These are phyloP conservation scores for Vickermania spadyakhi DNA, from an alignment of 208 protist species.

Conservation along the genomic window DNA sequence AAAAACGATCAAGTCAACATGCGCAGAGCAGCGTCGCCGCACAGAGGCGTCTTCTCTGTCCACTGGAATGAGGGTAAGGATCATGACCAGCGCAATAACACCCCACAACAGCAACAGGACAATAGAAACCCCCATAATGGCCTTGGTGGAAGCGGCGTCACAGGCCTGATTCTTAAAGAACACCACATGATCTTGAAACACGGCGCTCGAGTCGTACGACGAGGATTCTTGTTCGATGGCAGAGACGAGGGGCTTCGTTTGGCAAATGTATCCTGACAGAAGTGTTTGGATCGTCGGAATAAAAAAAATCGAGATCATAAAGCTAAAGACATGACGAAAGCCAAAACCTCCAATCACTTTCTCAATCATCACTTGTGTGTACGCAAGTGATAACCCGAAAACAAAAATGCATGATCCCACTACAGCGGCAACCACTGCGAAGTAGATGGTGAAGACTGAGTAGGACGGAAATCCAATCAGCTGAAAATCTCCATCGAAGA, in stretches of 20 bases:
- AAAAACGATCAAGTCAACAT: slow-evolving; percentile 3
- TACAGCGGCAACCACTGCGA: slow-evolving; percentile 1
- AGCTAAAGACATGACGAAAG: slow-evolving; percentile 7
- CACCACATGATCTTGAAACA: slow-evolving; percentile 2
- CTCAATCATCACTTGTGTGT: background rate
- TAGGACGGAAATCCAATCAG: slow-evolving; percentile 8
- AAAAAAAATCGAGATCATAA: slow-evolving; percentile 8
- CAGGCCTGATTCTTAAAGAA: slow-evolving; percentile 11
- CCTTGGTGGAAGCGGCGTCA: background rate
- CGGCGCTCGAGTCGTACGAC: background rate
- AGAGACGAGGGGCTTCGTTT: background rate
- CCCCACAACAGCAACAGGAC: slow-evolving; percentile 3
- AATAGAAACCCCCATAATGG: slow-evolving; percentile 7
- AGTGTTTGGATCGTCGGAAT: slow-evolving; percentile 13
- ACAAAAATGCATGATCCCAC: background rate
- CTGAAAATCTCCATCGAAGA: slow-evolving; percentile 8
- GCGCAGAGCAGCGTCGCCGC: slow-evolving; percentile 1
- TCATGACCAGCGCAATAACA: background rate
- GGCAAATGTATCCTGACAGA: slow-evolving; percentile 9
- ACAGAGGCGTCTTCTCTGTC: slow-evolving; percentile 2
- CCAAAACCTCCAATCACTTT: background rate
- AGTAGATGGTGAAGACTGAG: slow-evolving; percentile 4
- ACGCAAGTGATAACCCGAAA: background rate
- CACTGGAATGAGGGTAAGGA: background rate
- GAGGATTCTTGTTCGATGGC: background rate